Evolutionary conservation across 2,329 filamentous ascomycete species (phyloP), one percentile per base, ranked within the genome.

Genomic region (Ophiostoma angusticollis): DNA sequence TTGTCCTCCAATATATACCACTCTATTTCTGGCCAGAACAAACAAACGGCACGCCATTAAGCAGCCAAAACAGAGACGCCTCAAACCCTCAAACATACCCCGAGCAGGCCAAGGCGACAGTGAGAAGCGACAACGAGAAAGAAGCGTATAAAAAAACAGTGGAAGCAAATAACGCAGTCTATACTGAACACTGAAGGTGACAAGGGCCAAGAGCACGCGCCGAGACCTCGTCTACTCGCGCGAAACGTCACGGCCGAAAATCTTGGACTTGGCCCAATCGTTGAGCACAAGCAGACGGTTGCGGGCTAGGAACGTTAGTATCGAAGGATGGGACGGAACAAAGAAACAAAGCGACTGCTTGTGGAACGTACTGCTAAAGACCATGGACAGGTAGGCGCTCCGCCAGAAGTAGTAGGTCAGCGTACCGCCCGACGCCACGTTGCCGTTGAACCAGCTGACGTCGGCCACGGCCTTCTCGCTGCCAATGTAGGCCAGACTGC

Each of bases 351-450:
- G 16, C n/a, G n/a, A n/a, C 7, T 23, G 13, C 18, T 9, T 19
- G 17, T 32, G 16, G 25, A 50, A 82, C 84, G 78, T 74, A 91
- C 85, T 87, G 78, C 87, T 96, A 63, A 98, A 98, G 76, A 89
- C 95, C 91, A 98, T 98, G 72, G 85, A 95, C 60, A 98, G 69
- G 63, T 98, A 98, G 40, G 89, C 91, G 57, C 84, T 93, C 59
- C 87, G 76, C 91, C 91, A 98, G 77, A 98, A 98, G 50, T 95
- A 74, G 67, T 93, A 98, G 41, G 91, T 98, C 63, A 96, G 68
- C 54, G 81, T 84, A 58, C 91, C 91, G 57, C 89, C 91, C 32
- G 80, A 84, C 45, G 91, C 89, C 52, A 98, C 74, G 68, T 96
- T 98, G 50, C 91, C 91, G 54, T 91, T 93, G 67, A 93, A 78